A percentile compares a stretch with the other conserved stretches of the same genome.
These are phyloP conservation scores for Cucumis hystrix DNA, from an alignment of 306 rosid genomes.

Conservation along the genomic window DNA sequence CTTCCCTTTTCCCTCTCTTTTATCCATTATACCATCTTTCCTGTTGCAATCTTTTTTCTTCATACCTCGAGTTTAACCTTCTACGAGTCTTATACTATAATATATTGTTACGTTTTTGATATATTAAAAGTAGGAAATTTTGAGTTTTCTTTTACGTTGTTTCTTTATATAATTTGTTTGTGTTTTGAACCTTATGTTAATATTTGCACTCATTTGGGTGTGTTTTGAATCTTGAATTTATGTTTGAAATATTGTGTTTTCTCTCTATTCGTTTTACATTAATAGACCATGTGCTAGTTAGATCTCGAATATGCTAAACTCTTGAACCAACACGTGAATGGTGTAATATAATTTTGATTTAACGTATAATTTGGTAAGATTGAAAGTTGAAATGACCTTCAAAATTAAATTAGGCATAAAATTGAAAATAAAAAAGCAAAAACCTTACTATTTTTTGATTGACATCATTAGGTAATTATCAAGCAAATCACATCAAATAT, in stretches of 20 bases:
- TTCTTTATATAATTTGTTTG: neutral
- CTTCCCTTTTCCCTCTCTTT: neutral
- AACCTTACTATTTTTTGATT: neutral
- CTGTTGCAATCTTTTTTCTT: no score
- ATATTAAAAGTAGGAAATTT: no score
- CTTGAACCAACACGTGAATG: neutral
- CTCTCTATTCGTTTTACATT: neutral
- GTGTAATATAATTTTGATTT: neutral
- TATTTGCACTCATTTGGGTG: neutral
- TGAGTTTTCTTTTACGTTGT: no score
- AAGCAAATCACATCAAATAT: neutral
- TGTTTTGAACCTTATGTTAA: neutral
- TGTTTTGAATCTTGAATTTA: no score
- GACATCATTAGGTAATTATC: neutral
- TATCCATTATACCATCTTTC: no score
- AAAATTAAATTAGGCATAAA: no score
- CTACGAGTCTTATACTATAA: no score
- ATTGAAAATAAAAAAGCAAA: no score
- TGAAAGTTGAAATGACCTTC: neutral
- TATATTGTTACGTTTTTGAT: no score
- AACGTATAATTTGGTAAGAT: neutral
- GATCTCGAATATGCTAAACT: neutral
- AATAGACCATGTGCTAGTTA: neutral
- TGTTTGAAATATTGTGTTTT: neutral
- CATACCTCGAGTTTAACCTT: no score